Evolutionary conservation across 2,329 filamentous ascomycete species (phyloP).

Genomic region (Paecilomyces sp.): DNA sequence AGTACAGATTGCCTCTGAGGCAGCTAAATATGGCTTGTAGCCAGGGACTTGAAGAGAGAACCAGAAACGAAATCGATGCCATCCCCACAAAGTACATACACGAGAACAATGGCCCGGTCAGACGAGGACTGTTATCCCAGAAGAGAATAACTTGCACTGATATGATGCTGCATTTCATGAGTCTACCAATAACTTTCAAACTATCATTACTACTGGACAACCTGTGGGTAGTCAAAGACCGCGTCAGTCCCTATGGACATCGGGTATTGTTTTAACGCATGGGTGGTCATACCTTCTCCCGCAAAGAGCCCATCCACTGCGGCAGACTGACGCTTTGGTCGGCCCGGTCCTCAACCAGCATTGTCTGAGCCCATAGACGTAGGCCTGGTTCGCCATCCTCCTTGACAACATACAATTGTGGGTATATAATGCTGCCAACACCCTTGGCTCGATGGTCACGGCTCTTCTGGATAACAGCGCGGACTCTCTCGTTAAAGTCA

Average conservation of each 20-base stretch:
- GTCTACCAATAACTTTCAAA: slow-evolving; percentile 8
- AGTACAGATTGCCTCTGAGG: not conserved
- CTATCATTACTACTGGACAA: slow-evolving; percentile 23
- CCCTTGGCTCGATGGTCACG: slow-evolving; percentile 78
- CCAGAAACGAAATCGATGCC: not conserved
- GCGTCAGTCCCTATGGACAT: slow-evolving; percentile 1
- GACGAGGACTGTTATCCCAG: not conserved
- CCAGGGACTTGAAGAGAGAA: not conserved
- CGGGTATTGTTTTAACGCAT: slow-evolving; percentile 9
- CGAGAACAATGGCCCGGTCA: not conserved
- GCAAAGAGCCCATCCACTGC: slow-evolving; percentile 85
- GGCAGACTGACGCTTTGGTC: slow-evolving; percentile 89
- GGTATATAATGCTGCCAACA: slow-evolving; percentile 86
- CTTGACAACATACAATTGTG: slow-evolving; percentile 85
- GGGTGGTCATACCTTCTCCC: slow-evolving; percentile 66
- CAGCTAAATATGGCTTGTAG: not conserved
- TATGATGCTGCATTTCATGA: slow-evolving; percentile 5
- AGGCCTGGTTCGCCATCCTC: slow-evolving; percentile 94
- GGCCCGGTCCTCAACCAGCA: slow-evolving; percentile 88
- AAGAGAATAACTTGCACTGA: not conserved
- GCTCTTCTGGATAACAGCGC: slow-evolving; percentile 87
- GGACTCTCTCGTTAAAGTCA: slow-evolving; percentile 92
- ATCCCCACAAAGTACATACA: not conserved
- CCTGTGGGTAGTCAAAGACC: slow-evolving; percentile 12
- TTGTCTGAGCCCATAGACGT: slow-evolving; percentile 92